These are phyloP conservation scores for Lecanicillium sp. DNA, from an alignment of 2,329 filamentous ascomycete species.

Conservation along the genomic window DNA sequence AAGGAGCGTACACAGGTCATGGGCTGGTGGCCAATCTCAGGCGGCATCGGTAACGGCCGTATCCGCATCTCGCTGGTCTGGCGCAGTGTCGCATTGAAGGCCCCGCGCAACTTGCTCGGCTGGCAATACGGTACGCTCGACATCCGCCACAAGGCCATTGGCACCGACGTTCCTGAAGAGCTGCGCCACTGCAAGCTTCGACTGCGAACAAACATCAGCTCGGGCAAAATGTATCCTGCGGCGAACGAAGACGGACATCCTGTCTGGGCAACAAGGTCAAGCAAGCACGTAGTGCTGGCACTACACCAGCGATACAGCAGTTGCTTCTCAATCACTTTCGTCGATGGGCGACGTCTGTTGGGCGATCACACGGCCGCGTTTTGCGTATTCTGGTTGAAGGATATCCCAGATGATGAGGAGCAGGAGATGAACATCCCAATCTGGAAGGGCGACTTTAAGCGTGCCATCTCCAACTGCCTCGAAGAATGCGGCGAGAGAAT, in stretches of 20 bases:
- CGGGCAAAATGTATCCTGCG: constrained; percentile 49
- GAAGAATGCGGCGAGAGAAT: constrained; percentile 42
- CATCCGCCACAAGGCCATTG: constrained; percentile 45
- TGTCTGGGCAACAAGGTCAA: constrained; percentile 49
- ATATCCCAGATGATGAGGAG: constrained; percentile 63
- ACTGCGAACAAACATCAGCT: constrained; percentile 50
- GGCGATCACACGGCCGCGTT: constrained; percentile 56
- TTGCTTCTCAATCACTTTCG: constrained; percentile 52
- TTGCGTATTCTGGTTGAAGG: constrained; percentile 60
- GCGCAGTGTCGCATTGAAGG: constrained; percentile 59
- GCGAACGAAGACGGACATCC: constrained; percentile 30
- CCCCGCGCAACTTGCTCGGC: constrained; percentile 53
- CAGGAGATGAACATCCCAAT: constrained; percentile 52
- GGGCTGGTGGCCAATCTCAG: constrained; percentile 59
- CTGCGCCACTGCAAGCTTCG: constrained; percentile 49
- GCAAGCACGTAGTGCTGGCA: constrained; percentile 40
- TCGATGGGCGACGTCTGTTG: constrained; percentile 28
- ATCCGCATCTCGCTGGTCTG: constrained; percentile 67
- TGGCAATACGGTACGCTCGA: constrained; percentile 70
- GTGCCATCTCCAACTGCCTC: constrained; percentile 41
- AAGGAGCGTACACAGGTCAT: constrained; percentile 58
- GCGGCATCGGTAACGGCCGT: constrained; percentile 67
- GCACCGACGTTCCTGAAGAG: constrained; percentile 39
- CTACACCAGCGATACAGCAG: constrained; percentile 53
- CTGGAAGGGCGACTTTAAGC: constrained; percentile 53